Conservation (phyloP, 1,139 yeast species). For the Torulaspora pretoriensis region DNA sequence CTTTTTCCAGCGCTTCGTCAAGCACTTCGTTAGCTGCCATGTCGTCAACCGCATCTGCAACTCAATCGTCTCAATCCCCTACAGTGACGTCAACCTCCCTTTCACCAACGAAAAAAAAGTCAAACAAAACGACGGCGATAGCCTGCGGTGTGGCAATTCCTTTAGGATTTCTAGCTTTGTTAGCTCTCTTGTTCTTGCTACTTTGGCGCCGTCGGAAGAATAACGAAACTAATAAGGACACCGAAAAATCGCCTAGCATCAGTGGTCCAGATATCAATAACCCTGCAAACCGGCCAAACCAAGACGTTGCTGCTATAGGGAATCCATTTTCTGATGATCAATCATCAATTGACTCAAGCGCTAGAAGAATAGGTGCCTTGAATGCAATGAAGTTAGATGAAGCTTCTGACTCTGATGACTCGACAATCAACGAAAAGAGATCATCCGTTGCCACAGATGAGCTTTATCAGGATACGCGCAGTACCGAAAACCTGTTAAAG, state of each 20-base stretch:
- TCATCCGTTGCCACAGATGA: slow-evolving; percentile 22
- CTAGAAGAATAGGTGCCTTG: slow-evolving; percentile 47
- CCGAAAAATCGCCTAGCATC: slow-evolving; percentile 36
- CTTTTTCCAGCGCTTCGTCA: slow-evolving; percentile 17
- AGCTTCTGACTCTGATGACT: slow-evolving; percentile 37
- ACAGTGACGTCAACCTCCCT: slow-evolving; percentile 28
- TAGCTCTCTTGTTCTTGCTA: slow-evolving; percentile 50
- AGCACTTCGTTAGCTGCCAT: slow-evolving; percentile 16
- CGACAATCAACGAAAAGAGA: slow-evolving; percentile 35
- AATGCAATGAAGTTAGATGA: slow-evolving; percentile 53
- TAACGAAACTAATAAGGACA: slow-evolving; percentile 36
- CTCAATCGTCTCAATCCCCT: slow-evolving; percentile 34
- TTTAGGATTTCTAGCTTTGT: slow-evolving; percentile 45
- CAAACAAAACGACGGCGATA: slow-evolving; percentile 59
- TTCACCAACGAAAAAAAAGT: slow-evolving; percentile 24
- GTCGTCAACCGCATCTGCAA: slow-evolving; percentile 31
- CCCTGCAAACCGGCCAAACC: slow-evolving; percentile 43
- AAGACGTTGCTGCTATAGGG: slow-evolving; percentile 21
- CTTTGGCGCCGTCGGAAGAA: slow-evolving; percentile 53
- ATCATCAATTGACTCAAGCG: slow-evolving; percentile 25
- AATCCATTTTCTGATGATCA: slow-evolving; percentile 37
- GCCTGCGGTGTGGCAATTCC: slow-evolving; percentile 90
- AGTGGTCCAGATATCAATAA: slow-evolving; percentile 40
- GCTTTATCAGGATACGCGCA: slow-evolving; percentile 35
- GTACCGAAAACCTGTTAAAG: slow-evolving; percentile 33